phyloP scores from a whole-genome alignment of 768 basidiomycete genomes.

The Phylloporus rhodoxanthus region DNA sequence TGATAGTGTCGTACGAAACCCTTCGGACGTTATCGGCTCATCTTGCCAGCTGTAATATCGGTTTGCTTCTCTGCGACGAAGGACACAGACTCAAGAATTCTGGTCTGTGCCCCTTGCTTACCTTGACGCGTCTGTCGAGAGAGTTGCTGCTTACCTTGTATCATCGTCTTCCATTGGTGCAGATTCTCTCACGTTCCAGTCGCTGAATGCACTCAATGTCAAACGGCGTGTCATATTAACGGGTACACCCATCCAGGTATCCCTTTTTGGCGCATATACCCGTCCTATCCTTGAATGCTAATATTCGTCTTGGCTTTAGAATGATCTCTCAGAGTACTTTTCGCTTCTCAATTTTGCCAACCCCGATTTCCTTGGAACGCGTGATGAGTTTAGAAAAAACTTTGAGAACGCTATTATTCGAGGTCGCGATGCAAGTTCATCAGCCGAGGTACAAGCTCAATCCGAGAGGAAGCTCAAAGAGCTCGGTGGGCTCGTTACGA shows the following conservation, averaged over 20 bases:
- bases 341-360: constrained; percentile 91
- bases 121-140: neutral
- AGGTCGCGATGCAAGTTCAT: constrained; percentile 85
- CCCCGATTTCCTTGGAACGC: constrained; percentile 81
- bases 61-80: constrained; percentile 93
- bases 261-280: neutral
- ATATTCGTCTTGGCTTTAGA: constrained; percentile 39
- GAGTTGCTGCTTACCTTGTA: neutral
- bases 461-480: constrained; percentile 90
- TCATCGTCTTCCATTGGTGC: constrained; percentile 4
- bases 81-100: constrained; percentile 96
- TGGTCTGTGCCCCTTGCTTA: constrained; percentile 41
- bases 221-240: constrained; percentile 89
- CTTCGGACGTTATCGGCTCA: constrained; percentile 74
- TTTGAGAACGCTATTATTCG: constrained; percentile 89
- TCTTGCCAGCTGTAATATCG: constrained; percentile 75
- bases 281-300: neutral
- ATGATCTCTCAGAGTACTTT: constrained; percentile 92
- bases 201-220: constrained; percentile 77
- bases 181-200: constrained; percentile 87
- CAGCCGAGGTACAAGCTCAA: constrained; percentile 67
- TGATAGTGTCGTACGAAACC: constrained; percentile 99
- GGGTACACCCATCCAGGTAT: constrained; percentile 86
- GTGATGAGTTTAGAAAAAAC: constrained; percentile 90
- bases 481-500: constrained; percentile 78